Percentiles rank a stretch among this genome's conserved stretches.
These are phyloP conservation scores for Iris macrosiphon DNA, from an alignment of 106 monocot species.

Conservation along the genomic window DNA sequence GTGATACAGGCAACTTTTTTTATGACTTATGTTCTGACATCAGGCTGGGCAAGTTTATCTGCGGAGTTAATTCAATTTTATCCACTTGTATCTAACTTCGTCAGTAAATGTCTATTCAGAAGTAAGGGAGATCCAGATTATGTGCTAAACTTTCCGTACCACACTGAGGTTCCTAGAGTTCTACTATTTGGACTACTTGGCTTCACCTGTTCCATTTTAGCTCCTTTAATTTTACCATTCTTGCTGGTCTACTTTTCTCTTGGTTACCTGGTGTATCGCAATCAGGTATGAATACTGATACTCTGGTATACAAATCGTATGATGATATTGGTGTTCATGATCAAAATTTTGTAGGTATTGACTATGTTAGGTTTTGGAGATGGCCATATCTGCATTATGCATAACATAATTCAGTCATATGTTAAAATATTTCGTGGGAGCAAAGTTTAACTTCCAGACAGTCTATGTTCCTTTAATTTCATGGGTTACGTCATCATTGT, in stretches of 20 bases:
- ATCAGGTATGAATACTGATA: conserved; percentile 40
- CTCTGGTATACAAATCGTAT: not conserved
- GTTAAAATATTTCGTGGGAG: too few relatives aligned
- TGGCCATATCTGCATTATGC: too few relatives aligned
- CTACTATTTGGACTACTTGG: conserved; percentile 70
- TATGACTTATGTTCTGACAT: conserved; percentile 83
- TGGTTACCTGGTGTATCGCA: conserved; percentile 71
- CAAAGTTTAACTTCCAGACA: too few relatives aligned
- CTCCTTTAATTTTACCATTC: conserved; percentile 80
- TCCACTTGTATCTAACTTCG: conserved; percentile 36
- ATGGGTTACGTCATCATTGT: too few relatives aligned
- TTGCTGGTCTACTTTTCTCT: conserved; percentile 73
- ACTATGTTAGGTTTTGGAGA: not conserved
- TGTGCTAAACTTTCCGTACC: conserved; percentile 66
- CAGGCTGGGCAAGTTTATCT: conserved; percentile 75
- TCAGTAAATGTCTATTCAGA: conserved; percentile 27
- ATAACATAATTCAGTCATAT: too few relatives aligned
- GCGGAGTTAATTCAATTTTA: conserved; percentile 66
- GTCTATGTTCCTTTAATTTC: too few relatives aligned
- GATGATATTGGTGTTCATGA: not conserved
- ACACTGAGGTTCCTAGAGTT: conserved; percentile 79
- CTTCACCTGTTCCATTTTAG: conserved; percentile 70
- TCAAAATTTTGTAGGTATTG: not conserved
- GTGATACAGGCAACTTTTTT: conserved; percentile 72
- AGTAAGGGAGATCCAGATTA: conserved; percentile 26